These are phyloP conservation scores for Nitzschia sp. DNA, from an alignment of 108 stramenopile species.

Conservation along the genomic window DNA sequence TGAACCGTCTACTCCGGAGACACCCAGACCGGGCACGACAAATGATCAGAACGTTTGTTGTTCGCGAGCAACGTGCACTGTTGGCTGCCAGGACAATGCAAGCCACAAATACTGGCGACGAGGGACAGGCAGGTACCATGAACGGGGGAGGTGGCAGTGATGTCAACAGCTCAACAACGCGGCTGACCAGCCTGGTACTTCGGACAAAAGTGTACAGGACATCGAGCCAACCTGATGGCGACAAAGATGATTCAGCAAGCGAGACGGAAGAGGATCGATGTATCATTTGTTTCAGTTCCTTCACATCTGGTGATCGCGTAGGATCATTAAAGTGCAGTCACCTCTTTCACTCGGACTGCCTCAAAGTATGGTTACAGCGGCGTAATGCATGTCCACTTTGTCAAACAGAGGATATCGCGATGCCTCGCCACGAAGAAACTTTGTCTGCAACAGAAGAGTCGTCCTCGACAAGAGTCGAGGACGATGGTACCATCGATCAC, in stretches of 20 bases:
- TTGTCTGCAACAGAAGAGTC: not conserved
- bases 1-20: conserved; percentile 6
- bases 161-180: no score
- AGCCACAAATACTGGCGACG: not conserved
- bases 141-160: not conserved
- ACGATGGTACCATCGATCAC: no score
- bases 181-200: conserved; percentile 4
- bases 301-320: conserved; percentile 74
- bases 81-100: not conserved
- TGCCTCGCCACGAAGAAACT: conserved; percentile 9
- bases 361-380: conserved; percentile 62
- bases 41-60: conserved; percentile 1
- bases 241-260: not conserved
- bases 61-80: conserved; percentile 5
- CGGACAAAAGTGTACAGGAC: not conserved
- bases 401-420: conserved; percentile 51
- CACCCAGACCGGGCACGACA: conserved; percentile 21
- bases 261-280: conserved; percentile 27
- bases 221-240: not conserved
- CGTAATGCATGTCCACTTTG: conserved; percentile 78
- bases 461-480: no score
- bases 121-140: not conserved
- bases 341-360: conserved; percentile 66
- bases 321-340: conserved; percentile 64
- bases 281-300: conserved; percentile 56